Evolutionary conservation across 2,329 filamentous ascomycete species (phyloP).

Genomic region (Cyanodermella asteris): DNA sequence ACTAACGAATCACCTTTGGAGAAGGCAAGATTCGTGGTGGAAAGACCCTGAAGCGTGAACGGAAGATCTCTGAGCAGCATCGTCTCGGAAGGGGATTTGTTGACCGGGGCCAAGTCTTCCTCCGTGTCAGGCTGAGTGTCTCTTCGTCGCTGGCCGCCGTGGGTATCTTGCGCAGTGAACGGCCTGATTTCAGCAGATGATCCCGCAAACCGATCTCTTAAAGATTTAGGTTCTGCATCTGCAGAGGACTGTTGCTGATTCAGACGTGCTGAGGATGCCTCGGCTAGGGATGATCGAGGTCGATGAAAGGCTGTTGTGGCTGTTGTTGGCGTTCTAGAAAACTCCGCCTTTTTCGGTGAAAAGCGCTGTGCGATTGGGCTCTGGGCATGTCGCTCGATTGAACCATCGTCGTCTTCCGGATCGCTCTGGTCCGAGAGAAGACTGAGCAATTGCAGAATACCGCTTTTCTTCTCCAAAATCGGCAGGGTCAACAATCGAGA

Average conservation of each 20-base stretch:
- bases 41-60: constrained; percentile 80
- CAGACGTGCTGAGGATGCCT: not conserved
- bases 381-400: no score
- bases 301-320: no score
- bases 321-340: not conserved
- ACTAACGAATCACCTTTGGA: constrained; percentile 45
- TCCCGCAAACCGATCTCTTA: no score
- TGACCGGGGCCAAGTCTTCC: constrained; percentile 17
- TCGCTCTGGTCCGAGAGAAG: constrained; percentile 45
- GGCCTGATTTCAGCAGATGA: no score
- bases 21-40: constrained; percentile 67
- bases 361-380: no score
- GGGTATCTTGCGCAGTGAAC: no score
- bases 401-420: constrained; percentile 1
- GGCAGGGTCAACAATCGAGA: constrained; percentile 73
- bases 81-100: constrained; percentile 41
- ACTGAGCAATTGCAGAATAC: constrained; percentile 77
- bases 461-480: constrained; percentile 89
- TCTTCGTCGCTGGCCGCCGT: no score
- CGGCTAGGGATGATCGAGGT: not conserved
- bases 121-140: not conserved
- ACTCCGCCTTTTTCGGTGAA: no score
- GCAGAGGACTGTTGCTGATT: not conserved
- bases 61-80: constrained; percentile 59
- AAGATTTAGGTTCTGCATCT: not conserved